A percentile compares a stretch with the other conserved stretches of the same genome.
phyloP scores from a whole-genome alignment of 1,284 basidiomycete genomes.

The Leccinum griseonigrum region DNA sequence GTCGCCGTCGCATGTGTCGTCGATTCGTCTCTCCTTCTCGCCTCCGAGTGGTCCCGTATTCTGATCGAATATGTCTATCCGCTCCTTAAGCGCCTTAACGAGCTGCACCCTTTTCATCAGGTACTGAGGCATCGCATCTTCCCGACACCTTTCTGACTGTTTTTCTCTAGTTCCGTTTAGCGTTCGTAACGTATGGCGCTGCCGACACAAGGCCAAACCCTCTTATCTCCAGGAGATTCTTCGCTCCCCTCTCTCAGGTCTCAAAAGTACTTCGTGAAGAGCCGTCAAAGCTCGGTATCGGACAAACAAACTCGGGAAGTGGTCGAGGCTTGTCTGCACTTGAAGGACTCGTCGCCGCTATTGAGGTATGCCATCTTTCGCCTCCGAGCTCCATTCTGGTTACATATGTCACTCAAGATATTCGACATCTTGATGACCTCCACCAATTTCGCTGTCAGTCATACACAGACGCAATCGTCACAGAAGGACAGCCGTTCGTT shows the following conservation, averaged over 20 bases:
- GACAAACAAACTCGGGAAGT: slow-evolving; percentile 49
- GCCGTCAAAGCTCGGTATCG: slow-evolving; percentile 50
- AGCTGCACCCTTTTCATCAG: slow-evolving; percentile 37
- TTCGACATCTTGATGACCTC: slow-evolving; percentile 33
- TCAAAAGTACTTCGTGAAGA: slow-evolving; percentile 49
- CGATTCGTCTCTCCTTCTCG: slow-evolving; percentile 59
- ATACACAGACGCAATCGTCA: slow-evolving; percentile 18
- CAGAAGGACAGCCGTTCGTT: slow-evolving; percentile 34
- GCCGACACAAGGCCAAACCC: slow-evolving; percentile 52
- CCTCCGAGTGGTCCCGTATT: slow-evolving; percentile 51
- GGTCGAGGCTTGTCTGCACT: slow-evolving; percentile 61
- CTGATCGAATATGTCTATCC: slow-evolving; percentile 49
- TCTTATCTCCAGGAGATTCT: slow-evolving; percentile 55
- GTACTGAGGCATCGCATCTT: slow-evolving; percentile 21
- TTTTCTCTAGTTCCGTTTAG: slow-evolving; percentile 46
- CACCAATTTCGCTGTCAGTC: slow-evolving; percentile 12
- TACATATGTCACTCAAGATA: slow-evolving; percentile 16
- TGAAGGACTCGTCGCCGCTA: slow-evolving; percentile 66
- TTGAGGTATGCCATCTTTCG: slow-evolving; percentile 52
- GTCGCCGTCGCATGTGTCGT: slow-evolving; percentile 58
- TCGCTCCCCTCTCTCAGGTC: slow-evolving; percentile 41
- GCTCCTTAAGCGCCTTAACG: slow-evolving; percentile 52
- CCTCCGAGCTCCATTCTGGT: background rate
- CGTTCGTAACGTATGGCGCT: slow-evolving; percentile 55
- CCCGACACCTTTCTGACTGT: slow-evolving; percentile 6